Percentiles rank a stretch among this genome's conserved stretches.
Evolutionary conservation across 2,329 filamentous ascomycete genomes (phyloP).

Genomic region (Alternaria incomplexa): DNA sequence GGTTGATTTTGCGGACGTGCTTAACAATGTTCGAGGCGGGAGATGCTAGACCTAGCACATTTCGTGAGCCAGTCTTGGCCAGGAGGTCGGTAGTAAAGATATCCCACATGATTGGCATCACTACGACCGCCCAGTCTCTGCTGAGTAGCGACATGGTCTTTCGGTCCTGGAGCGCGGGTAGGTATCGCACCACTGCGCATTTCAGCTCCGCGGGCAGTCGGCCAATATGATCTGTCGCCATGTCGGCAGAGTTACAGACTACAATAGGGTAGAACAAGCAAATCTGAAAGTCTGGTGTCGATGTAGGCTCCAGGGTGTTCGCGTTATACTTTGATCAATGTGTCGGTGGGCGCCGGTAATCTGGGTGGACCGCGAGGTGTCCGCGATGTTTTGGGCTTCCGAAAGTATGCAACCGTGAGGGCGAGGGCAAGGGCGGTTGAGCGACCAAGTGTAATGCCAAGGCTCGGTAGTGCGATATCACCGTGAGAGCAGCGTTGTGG

Average conservation of each 20-base stretch:
- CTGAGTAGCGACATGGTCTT: fast-evolving
- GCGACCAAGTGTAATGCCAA: neutral
- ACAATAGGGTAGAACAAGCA: fast-evolving
- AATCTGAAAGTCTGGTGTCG: fast-evolving
- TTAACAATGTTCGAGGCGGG: neutral
- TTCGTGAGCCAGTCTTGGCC: neutral
- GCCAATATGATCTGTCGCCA: neutral
- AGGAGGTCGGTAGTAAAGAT: neutral
- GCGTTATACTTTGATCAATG: neutral
- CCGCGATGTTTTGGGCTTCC: neutral
- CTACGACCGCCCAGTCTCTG: neutral
- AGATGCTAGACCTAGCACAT: neutral
- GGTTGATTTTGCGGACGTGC: neutral
- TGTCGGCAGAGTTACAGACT: neutral
- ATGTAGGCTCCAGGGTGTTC: neutral
- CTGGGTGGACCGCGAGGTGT: neutral
- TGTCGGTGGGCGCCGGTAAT: neutral
- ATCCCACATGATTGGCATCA: neutral
- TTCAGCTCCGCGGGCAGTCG: neutral
- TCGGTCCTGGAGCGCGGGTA: neutral
- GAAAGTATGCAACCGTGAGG: neutral
- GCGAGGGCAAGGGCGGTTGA: neutral
- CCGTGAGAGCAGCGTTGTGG: neutral
- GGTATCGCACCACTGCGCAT: neutral
- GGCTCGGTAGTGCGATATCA: neutral